Conservation (phyloP, 768 basidiomycete species). For the Collybiopsis confluens region DNA sequence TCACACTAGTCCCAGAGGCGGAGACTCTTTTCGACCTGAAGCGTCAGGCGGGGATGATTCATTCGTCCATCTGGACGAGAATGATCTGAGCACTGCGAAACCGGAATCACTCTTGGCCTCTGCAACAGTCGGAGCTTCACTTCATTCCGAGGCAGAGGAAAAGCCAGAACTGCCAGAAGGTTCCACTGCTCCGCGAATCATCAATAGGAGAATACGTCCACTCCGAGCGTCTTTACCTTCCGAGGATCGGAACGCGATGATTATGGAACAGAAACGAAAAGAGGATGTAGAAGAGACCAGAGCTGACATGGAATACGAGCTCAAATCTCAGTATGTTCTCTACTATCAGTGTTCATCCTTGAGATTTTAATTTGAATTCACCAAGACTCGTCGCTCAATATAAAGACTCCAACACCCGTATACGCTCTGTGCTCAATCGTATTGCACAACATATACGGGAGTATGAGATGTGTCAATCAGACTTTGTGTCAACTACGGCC, state of each 20-base stretch:
- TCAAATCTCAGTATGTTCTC: conserved; percentile 47
- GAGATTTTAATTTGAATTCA: conserved; percentile 2
- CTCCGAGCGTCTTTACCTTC: conserved; percentile 23
- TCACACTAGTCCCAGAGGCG: not conserved
- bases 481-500: conserved; percentile 38
- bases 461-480: conserved; percentile 57
- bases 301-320: conserved; percentile 53
- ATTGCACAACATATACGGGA: conserved; percentile 60
- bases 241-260: conserved; percentile 18
- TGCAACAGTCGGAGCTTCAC: not conserved
- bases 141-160: not conserved
- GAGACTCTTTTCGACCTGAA: too few species aligned
- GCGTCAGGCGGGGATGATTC: not conserved
- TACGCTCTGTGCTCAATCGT: conserved; percentile 65
- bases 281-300: conserved; percentile 43
- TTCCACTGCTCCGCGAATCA: not conserved
- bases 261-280: conserved; percentile 29
- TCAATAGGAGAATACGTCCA: not conserved
- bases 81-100: not conserved
- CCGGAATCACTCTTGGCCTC: not conserved
- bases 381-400: conserved; percentile 62
- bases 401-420: conserved; percentile 57
- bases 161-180: not conserved
- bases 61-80: conserved; percentile 5
- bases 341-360: conserved; percentile 3